Evolutionary conservation across 2,329 filamentous ascomycete genomes (phyloP), one percentile per base, ranked within the genome.

Genomic region (Xylariaceae sp.): DNA sequence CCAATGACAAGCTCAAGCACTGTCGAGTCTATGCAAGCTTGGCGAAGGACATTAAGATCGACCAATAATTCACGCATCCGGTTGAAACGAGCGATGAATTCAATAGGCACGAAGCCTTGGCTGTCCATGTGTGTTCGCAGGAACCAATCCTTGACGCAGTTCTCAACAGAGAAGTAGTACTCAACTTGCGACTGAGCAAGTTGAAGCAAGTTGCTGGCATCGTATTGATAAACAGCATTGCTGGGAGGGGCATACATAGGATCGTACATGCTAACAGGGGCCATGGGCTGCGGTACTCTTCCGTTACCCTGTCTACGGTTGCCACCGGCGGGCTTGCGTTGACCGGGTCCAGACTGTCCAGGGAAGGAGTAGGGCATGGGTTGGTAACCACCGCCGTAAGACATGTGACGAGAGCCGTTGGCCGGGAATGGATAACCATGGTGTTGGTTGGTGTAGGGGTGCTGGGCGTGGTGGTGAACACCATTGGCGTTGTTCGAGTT

Each of bases 81-180:
- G 74, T 90, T 91, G 80, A 99, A 99, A n/a, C 81, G 82, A 18
- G 88, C 83, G 67, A 99, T 88, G 60, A 96, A 83, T 39, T 82
- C 80, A 55, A 99, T 77, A 54, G 85, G 86, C 11, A 97, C 92
- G 70, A 92, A 97, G 15, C 94, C 94, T 73, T 97, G 90, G 0
- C 89, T 90, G 72, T 99, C 93, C 94, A 99, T 97, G 68, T 92
- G 87, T 69, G 85, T 87, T 59, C 94, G 88, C 60, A 99, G 80
- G 74, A 86, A 97, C 70, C 90, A 81, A 70, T 99, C 94, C 75
- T 96, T 97, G 81, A 90, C 89, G 53, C 97, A 81, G 72, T 99
- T 99, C 70, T 97, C 90, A 34, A 96, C 83, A 0, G 93, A 97
- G 76, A 99, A 96, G 75, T 99, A 99, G 78, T 97, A 99, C 70